These are phyloP conservation scores for Lentinula raphanica DNA, from an alignment of 768 basidiomycete species.

Conservation along the genomic window DNA sequence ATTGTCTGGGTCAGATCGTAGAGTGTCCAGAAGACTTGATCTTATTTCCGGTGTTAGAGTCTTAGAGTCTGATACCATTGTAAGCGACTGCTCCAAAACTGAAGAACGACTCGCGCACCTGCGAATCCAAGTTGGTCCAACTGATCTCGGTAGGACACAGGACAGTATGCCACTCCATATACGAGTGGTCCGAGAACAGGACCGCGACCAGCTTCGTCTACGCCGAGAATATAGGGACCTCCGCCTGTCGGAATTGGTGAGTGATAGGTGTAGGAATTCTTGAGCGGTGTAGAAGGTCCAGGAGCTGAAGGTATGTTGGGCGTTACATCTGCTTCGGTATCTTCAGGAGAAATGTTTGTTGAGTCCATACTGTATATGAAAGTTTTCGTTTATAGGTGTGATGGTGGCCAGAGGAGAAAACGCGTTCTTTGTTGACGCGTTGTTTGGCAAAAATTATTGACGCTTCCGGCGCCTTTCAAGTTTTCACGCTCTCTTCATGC, in stretches of 20 bases:
- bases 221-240: slow-evolving; percentile 90
- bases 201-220: slow-evolving; percentile 97
- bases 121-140: slow-evolving; percentile 86
- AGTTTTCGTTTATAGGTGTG: too few relatives aligned
- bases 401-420: background rate
- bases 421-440: slow-evolving; percentile 8
- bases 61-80: slow-evolving; percentile 72
- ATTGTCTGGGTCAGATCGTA: slow-evolving; percentile 66
- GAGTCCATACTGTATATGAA: too few relatives aligned
- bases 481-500: too few relatives aligned
- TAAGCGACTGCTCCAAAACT: background rate
- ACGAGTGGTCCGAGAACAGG: slow-evolving; percentile 95
- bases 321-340: background rate
- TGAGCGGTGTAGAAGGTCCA: slow-evolving; percentile 51
- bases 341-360: too few relatives aligned
- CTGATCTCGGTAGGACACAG: slow-evolving; percentile 64
- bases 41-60: slow-evolving; percentile 72
- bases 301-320: slow-evolving; percentile 50
- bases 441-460: too few relatives aligned
- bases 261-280: slow-evolving; percentile 73
- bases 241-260: slow-evolving; percentile 61
- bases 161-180: slow-evolving; percentile 93
- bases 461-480: too few relatives aligned
- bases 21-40: slow-evolving; percentile 54
- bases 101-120: slow-evolving; percentile 38